Conservation (phyloP, 352 stramenopile genomes). For the Elongisporangium anandrum region DNA sequence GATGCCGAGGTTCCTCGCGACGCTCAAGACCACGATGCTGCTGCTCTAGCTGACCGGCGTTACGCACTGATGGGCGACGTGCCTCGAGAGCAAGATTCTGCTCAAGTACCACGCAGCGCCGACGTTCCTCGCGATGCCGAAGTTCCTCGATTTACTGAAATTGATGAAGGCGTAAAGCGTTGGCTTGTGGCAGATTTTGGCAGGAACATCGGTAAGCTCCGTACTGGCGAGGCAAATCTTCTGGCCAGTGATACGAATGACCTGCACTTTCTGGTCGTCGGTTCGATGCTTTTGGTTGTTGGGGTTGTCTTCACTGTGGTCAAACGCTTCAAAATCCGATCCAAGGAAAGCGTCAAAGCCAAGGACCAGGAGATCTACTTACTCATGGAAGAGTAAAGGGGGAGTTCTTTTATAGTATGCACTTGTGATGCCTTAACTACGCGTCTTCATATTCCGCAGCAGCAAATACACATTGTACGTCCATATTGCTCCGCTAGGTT, state of each 20-base stretch:
- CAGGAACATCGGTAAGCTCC: not conserved
- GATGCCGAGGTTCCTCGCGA: no score
- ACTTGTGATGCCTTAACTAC: not conserved
- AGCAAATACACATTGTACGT: not conserved
- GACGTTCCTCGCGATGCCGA: not conserved
- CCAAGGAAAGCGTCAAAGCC: not conserved
- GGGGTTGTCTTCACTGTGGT: not conserved
- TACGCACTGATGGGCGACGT: not conserved
- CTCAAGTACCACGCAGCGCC: not conserved
- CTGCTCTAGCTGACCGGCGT: no score
- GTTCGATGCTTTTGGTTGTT: not conserved
- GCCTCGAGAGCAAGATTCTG: not conserved
- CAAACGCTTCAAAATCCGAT: not conserved
- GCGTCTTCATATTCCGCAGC: not conserved
- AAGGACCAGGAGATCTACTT: not conserved
- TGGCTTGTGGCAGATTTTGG: not conserved
- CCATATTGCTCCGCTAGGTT: not conserved
- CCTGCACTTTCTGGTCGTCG: not conserved
- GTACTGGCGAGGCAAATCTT: not conserved
- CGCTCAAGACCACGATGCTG: no score
- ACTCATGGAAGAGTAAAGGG: not conserved
- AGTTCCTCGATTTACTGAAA: no score
- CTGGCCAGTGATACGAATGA: not conserved
- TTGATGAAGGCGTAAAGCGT: not conserved
- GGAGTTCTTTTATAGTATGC: not conserved